Base-by-base conservation (phyloP, 2,329 filamentous ascomycete species). In the Fusarium chaquense region DNA sequence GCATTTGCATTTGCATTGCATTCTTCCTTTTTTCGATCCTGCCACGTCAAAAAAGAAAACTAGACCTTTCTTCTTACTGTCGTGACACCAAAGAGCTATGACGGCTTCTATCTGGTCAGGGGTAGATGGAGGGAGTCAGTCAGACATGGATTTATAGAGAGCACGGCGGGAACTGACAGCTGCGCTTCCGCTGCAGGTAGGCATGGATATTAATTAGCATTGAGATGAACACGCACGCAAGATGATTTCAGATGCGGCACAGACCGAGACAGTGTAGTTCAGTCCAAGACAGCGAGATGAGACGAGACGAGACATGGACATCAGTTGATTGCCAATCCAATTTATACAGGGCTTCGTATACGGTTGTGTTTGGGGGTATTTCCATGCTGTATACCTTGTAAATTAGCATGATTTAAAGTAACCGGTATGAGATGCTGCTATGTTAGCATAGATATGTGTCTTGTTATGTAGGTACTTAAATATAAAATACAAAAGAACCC, bases 221-320 rank as follows among this genome's bases (percentile, higher is more conserved):
- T 11, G 45, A 53, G 62, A 66, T 72, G 54, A 62, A 64, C 52
- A 60, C 63, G 62, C 59, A 22, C 36, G 59, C 40, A 62, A 66
- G 53, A 75, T 70, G 58, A 75, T 70, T 64, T 60, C 58, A 71
- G 69, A 73, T 75, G 66, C 61, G 71, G 71, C 67, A 73, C 62
- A 52, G 58, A 71, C 63, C 63, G 67, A 75, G 69, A 74, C 73
- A 73, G 53, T 53, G 51, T 49, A 66, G 56, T 58, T 66, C 43
- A 52, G 32, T 53, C 57, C 58, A 58, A 66, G 65, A 65, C 62
- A 60, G 18, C 28, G 35, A 12, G 49, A 41, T 20, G 16, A 52
- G 35, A 52, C 35, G 38, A n/a, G 32, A 51, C 49, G 49, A 41
- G 18, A 51, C 49, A 52, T 26, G 35, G 24, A 5, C 24, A 36